Evolutionary conservation across 257 asterid species (phyloP).

Genomic region (Petunia secreta): DNA sequence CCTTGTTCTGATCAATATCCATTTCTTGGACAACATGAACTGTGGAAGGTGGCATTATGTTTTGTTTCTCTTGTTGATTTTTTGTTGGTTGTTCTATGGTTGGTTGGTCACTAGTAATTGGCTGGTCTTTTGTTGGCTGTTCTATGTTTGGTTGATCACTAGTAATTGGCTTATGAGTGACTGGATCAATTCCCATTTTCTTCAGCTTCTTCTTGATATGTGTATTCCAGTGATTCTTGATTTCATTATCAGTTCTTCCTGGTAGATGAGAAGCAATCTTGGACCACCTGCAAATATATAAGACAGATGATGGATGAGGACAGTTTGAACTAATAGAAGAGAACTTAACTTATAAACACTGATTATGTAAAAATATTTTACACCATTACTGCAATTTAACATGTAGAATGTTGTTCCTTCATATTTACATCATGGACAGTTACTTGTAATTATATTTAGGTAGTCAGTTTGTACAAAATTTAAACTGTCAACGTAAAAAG

Average conservation of each 20-base stretch:
- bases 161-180: constrained; percentile 70
- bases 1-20: background rate
- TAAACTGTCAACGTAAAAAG: background rate
- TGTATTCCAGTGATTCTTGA: constrained; percentile 95
- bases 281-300: constrained; percentile 66
- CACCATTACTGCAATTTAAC: background rate
- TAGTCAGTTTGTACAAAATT: too few species aligned
- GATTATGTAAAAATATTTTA: background rate
- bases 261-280: constrained; percentile 95
- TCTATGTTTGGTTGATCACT: background rate
- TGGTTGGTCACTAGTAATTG: background rate
- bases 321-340: background rate
- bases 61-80: constrained; percentile 25
- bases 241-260: constrained; percentile 96
- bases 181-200: constrained; percentile 93
- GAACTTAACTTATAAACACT: background rate
- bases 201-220: constrained; percentile 84
- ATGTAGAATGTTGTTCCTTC: background rate
- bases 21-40: background rate
- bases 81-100: constrained; percentile 25
- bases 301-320: background rate
- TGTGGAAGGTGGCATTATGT: background rate
- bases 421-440: too few species aligned
- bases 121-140: constrained; percentile 28
- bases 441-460: too few species aligned